A percentile compares a stretch with the other conserved stretches of the same genome.
phyloP scores from a whole-genome alignment of 2,329 filamentous ascomycete species.

The Neurospora crassa region DNA sequence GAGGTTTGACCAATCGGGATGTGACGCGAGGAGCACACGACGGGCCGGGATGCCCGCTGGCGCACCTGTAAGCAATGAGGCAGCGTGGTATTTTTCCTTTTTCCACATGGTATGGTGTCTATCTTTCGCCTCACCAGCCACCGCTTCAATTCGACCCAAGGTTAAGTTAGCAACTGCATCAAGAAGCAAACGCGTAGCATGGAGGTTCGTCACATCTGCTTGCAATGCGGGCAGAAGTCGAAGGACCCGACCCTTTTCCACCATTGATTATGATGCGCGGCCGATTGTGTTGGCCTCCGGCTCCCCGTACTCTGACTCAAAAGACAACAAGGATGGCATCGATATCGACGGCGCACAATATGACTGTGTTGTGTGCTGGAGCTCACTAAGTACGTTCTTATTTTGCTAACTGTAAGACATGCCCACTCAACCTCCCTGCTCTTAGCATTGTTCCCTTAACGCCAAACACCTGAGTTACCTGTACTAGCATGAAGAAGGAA shows the following conservation, averaged over 20 bases:
- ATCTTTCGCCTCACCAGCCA: neutral
- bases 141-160: neutral
- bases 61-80: neutral
- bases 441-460: neutral
- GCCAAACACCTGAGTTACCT: neutral
- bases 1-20: neutral
- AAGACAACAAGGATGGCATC: neutral
- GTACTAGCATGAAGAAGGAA: neutral
- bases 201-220: neutral
- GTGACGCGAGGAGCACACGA: neutral
- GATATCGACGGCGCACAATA: neutral
- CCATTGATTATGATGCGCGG: neutral
- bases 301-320: neutral
- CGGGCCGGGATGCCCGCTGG: neutral
- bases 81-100: neutral
- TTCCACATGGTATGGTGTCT: no score
- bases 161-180: neutral
- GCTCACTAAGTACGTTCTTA: neutral
- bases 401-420: neutral
- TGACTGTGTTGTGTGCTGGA: neutral
- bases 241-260: neutral
- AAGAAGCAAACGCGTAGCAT: neutral
- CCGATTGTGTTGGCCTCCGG: neutral
- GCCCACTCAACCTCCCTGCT: neutral
- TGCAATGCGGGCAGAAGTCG: neutral